Conservation (phyloP, 169 alveolate species). For the Amoebophrya sp. region DNA sequence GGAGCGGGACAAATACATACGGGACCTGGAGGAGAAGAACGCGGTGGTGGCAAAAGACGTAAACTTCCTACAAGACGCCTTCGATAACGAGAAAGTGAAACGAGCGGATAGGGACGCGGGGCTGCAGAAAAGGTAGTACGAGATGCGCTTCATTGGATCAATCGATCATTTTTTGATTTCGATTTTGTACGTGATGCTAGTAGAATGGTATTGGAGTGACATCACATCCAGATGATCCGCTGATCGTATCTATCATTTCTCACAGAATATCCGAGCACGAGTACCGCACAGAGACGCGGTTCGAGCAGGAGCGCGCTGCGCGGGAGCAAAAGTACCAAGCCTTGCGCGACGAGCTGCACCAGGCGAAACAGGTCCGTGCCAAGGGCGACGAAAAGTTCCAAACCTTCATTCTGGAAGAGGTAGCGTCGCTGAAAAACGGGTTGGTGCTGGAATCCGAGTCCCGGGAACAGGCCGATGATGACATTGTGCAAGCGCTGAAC, state of each 20-base stretch:
- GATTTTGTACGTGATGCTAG: too few species aligned
- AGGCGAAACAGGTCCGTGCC: constrained; percentile 43
- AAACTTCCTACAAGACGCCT: constrained; percentile 34
- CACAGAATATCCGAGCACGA: constrained; percentile 42
- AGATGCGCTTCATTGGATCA: not conserved
- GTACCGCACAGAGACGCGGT: constrained; percentile 35
- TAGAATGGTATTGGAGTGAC: too few species aligned
- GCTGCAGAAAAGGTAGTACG: constrained; percentile 41
- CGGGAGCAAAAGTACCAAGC: constrained; percentile 45
- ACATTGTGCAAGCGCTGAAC: constrained; percentile 79
- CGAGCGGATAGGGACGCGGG: constrained; percentile 48
- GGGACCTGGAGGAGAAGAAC: constrained; percentile 43
- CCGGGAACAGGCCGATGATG: constrained; percentile 80
- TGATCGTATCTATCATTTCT: not conserved
- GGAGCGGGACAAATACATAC: constrained; percentile 41
- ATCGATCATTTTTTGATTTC: too few species aligned
- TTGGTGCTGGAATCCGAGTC: constrained; percentile 56
- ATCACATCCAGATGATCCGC: too few species aligned
- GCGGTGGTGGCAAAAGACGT: constrained; percentile 40
- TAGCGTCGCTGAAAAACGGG: constrained; percentile 48
- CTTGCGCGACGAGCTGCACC: constrained; percentile 41
- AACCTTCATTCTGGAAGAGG: constrained; percentile 46
- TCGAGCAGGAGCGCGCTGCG: constrained; percentile 43
- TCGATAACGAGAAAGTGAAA: constrained; percentile 40
- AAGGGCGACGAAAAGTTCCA: constrained; percentile 51